A percentile compares a stretch with the other conserved stretches of the same genome.
These are phyloP conservation scores for Boletellus ananas DNA, from an alignment of 768 basidiomycete species.

Conservation along the genomic window DNA sequence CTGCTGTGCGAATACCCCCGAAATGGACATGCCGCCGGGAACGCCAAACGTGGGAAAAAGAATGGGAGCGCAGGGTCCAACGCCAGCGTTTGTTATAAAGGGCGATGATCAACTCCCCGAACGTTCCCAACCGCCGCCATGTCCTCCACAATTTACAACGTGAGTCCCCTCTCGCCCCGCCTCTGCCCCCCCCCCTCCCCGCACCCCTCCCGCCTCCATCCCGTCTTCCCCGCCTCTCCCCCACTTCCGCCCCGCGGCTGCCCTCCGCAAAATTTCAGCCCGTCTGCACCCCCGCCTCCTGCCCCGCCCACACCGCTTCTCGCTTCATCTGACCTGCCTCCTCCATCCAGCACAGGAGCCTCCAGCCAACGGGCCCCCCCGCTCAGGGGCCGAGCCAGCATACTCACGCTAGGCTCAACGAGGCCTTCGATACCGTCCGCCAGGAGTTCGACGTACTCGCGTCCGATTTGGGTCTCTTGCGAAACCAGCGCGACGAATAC, in stretches of 20 bases:
- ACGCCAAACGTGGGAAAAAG: slow-evolving; percentile 34
- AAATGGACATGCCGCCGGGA: slow-evolving; percentile 34
- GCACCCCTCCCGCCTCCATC: background rate
- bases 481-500: slow-evolving; percentile 83
- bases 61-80: slow-evolving; percentile 33
- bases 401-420: slow-evolving; percentile 53
- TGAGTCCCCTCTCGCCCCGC: slow-evolving; percentile 19
- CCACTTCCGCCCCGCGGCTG: slow-evolving; percentile 1
- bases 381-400: slow-evolving; percentile 40
- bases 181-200: background rate
- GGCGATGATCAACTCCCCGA: slow-evolving; percentile 38
- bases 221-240: background rate
- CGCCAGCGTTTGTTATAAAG: slow-evolving; percentile 35
- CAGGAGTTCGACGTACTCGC: slow-evolving; percentile 80
- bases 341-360: slow-evolving; percentile 44
- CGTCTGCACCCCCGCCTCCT: slow-evolving; percentile 3
- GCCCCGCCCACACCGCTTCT: background rate
- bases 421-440: slow-evolving; percentile 76
- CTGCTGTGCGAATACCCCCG: slow-evolving; percentile 20
- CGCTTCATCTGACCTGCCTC: slow-evolving; percentile 16
- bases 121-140: slow-evolving; percentile 36
- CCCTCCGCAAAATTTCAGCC: slow-evolving; percentile 25
- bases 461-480: slow-evolving; percentile 60
- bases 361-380: slow-evolving; percentile 50
- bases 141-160: slow-evolving; percentile 39